Base-by-base conservation (phyloP, 2,329 filamentous ascomycete genomes). In the Apiospora rasikravindrae region DNA sequence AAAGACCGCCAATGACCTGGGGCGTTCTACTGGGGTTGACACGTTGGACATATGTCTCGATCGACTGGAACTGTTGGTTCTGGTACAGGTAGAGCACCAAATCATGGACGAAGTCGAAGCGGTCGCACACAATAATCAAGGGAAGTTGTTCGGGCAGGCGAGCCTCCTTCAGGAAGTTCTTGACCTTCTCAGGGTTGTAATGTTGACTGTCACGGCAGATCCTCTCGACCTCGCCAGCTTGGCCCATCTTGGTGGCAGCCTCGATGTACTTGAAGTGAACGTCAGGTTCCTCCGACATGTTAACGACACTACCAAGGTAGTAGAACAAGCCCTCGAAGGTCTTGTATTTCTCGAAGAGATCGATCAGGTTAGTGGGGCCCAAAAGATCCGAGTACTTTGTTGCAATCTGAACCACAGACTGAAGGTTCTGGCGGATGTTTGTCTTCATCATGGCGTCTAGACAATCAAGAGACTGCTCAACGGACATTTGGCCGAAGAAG, bases 191-290 rank as follows among this genome's bases (percentile, higher is more conserved):
- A 0, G 95, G 89, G 82, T 98, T 96, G 84, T 95, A 96, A 80
- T 89, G 88, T 82, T 93, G 95, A 88, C 93, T 97, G 82, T 99
- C 96, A 74, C 97, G 92, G 86, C 96, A 98, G 79, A 99, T 96
- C 71, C 96, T 93, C 88, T 99, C 96, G 26, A 99, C 96, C 81
- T 99, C 96, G 76, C 94, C 95, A 80, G 98, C 90, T 83, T 99
- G 96, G 42, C 92, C 91, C 90, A 98, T 97, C 80, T 92, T 93
- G 33, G 95, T 98, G 44, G 97, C 96, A 71, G 96, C 95, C 84
- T 99, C 96, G 73, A 99, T 98, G 84, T 99, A 99, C 88, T 99
- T 99, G 91, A 98, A 99, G 81, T 96, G 93, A 42, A 99, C 96
- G 81, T 99, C 96, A 29, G 93, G 89, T 78, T 98, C 96, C 82